Evolutionary conservation across 495 filamentous ascomycete genomes (phyloP), one percentile per base, ranked within the genome.

Genomic region (Astrocystis sublimbata): DNA sequence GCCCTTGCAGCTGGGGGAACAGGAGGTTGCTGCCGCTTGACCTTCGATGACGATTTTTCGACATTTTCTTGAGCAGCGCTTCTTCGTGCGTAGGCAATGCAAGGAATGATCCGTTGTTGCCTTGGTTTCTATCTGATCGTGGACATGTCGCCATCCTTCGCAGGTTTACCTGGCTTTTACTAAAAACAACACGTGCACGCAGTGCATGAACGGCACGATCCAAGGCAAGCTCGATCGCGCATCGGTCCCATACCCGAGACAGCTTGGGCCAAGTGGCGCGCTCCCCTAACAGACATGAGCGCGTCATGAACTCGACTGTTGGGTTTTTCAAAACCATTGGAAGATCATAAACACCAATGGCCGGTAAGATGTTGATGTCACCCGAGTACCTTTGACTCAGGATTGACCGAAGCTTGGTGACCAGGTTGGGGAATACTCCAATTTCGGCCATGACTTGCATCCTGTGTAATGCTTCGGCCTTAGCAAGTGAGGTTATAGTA

Each of bases 301-400:
- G 79, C 1, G 86, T 69, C 89, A 97, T 94, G 75, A 96, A 96
- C n/a, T 92, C 91, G 0, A 85, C 72, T 0, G 89, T 96, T n/a
- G 93, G 93, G 59, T 97, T 97, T 61, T 82, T 88, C 23, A 97
- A 74, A 35, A 96, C 88, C 17, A 83, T 81, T 3, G 88, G 90
- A 35, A 96, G 86, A 63, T 96, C 87, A 5, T 83, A 78, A 33
- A 89, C 86, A 2, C 84, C 80, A 51, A 96, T 88, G 57, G 90
- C 85, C 0, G 93, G 93, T 52, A 96, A 83, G 54, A 97, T 97
- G 47, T 90, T 97, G 72, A 97, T 96, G 73, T 97, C 92, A n/a
- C 93, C 93, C 3, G 89, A 90, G 65, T 97, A 97, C 63, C 89
- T 91, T 67, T 97, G 93, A 63, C 87, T 92, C 50, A 97, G 78